Percentiles rank a stretch among this genome's conserved stretches.
phyloP scores from a whole-genome alignment of 176 grass and related monocot species.

The Tillandsia fasciculata region DNA sequence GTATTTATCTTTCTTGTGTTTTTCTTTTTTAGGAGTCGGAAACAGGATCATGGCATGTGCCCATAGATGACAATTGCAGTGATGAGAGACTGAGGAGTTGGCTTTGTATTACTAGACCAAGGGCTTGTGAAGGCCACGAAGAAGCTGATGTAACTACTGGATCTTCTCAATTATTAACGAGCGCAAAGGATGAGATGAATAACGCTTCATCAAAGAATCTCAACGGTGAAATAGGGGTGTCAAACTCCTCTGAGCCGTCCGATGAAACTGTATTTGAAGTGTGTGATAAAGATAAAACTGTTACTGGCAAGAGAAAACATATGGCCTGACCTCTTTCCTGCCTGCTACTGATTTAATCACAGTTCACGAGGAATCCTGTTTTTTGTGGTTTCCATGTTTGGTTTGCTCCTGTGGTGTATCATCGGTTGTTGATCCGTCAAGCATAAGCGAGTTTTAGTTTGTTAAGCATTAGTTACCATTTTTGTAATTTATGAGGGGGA shows the following conservation, averaged over 20 bases:
- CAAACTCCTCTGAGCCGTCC: conserved; percentile 1
- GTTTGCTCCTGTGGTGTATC: too few species aligned
- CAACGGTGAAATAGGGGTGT: not conserved
- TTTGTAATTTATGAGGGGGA: too few species aligned
- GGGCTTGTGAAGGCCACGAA: conserved; percentile 3
- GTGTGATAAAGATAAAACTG: conserved; percentile 10
- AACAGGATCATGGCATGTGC: conserved; percentile 76
- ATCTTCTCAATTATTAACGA: not conserved
- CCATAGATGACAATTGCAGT: conserved; percentile 50
- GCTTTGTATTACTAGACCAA: conserved; percentile 66
- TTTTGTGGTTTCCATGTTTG: too few species aligned
- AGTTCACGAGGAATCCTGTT: too few species aligned
- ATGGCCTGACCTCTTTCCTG: conserved; percentile 28
- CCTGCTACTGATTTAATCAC: not conserved
- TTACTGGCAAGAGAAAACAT: conserved; percentile 69
- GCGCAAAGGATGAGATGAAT: not conserved
- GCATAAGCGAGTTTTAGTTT: too few species aligned
- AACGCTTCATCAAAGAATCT: not conserved
- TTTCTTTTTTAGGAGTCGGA: conserved; percentile 51
- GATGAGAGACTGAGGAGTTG: conserved; percentile 56
- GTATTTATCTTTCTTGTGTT: not conserved
- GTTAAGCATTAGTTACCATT: too few species aligned
- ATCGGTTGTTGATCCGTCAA: too few species aligned
- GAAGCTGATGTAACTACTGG: conserved; percentile 7
- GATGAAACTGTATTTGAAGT: not conserved